Evolutionary conservation across 2,329 filamentous ascomycete genomes (phyloP).

Genomic region (Cephalotrichum gorgonifer): DNA sequence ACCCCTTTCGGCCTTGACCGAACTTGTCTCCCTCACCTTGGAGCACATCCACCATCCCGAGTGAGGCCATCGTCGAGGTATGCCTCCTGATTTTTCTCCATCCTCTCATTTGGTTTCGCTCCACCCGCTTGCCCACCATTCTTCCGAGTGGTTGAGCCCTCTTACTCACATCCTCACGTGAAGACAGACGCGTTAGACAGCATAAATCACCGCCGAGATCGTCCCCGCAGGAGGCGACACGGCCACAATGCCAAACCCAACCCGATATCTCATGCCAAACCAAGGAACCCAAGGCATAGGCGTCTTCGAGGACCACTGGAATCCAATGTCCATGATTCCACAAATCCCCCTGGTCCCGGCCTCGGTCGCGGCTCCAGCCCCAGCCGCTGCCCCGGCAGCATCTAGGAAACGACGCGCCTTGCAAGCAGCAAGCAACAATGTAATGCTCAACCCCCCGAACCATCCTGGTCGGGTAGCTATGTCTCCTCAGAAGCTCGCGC

Average conservation of each 20-base stretch:
- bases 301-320: slow-evolving; percentile 42
- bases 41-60: background rate
- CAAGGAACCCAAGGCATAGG: slow-evolving; percentile 39
- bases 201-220: slow-evolving; percentile 5
- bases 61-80: background rate
- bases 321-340: slow-evolving; percentile 35
- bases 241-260: slow-evolving; percentile 44
- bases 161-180: background rate
- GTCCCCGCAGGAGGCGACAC: slow-evolving; percentile 9
- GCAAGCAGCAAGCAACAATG: slow-evolving; percentile 45
- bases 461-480: background rate
- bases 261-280: slow-evolving; percentile 32
- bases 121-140: background rate
- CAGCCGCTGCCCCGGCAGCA: slow-evolving; percentile 29
- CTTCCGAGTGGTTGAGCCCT: slow-evolving; percentile 3
- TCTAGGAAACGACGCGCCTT: slow-evolving; percentile 30
- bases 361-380: too few relatives aligned
- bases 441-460: slow-evolving; percentile 53
- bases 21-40: background rate
- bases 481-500: slow-evolving; percentile 1
- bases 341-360: slow-evolving; percentile 46
- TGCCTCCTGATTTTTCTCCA: background rate
- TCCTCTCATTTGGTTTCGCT: background rate
- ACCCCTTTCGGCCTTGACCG: background rate
- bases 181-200: slow-evolving; percentile 2